phyloP scores from a whole-genome alignment of 108 stramenopile genomes.

The Cyclotella choctawhatcheeana region DNA sequence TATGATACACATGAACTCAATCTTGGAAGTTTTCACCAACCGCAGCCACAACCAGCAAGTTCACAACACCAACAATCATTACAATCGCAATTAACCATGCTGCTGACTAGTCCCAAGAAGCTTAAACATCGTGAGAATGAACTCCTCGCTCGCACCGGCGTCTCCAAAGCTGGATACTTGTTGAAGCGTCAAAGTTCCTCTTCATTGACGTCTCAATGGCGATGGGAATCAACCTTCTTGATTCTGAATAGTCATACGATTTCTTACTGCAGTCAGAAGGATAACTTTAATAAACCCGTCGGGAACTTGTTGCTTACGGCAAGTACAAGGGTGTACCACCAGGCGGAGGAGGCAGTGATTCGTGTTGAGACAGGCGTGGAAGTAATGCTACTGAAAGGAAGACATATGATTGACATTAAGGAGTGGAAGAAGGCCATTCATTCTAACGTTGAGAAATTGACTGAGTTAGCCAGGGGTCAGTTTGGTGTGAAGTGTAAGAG shows the following conservation, averaged over 20 bases:
- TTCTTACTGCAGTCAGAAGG: constrained; percentile 31
- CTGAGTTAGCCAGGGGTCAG: constrained; percentile 28
- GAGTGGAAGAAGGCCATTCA: constrained; percentile 45
- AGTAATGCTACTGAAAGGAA: constrained; percentile 28
- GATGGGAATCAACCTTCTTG: constrained; percentile 36
- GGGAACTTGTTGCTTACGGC: constrained; percentile 32
- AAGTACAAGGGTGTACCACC: constrained; percentile 31
- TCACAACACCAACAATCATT: too few species aligned
- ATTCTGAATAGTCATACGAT: constrained; percentile 42
- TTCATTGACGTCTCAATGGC: constrained; percentile 2
- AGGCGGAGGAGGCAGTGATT: constrained; percentile 39
- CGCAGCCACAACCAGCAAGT: too few species aligned
- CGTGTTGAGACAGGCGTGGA: constrained; percentile 39
- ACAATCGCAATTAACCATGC: neutral
- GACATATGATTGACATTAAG: constrained; percentile 21
- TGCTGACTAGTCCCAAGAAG: constrained; percentile 7
- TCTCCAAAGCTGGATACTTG: constrained; percentile 43
- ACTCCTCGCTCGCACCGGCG: constrained; percentile 32
- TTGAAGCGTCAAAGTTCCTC: constrained; percentile 31
- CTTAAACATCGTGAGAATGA: constrained; percentile 6
- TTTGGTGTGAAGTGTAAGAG: constrained; percentile 23
- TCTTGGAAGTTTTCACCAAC: too few species aligned
- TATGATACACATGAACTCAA: too few species aligned
- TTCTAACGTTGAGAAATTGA: constrained; percentile 13
- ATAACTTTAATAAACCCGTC: constrained; percentile 28